These are phyloP conservation scores for Strigomonas culicis DNA, from an alignment of 208 protist species.

Conservation along the genomic window DNA sequence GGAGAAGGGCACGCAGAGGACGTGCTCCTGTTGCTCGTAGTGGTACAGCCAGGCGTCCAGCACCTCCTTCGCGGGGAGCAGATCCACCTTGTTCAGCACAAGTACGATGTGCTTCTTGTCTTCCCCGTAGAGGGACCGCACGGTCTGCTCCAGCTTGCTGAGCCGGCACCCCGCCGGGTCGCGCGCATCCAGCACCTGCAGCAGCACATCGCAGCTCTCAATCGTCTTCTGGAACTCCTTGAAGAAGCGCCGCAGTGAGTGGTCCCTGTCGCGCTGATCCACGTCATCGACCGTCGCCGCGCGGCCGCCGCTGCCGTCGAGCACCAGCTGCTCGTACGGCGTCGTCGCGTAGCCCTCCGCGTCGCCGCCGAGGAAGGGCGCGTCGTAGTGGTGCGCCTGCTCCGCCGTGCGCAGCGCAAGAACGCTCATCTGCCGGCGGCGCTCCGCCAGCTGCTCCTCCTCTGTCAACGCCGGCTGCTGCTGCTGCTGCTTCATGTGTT, in stretches of 20 bases:
- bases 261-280: conserved; percentile 46
- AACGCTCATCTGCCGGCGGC: conserved; percentile 62
- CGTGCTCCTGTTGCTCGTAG: conserved; percentile 76
- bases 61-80: conserved; percentile 93
- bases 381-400: conserved; percentile 73
- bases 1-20: conserved; percentile 84
- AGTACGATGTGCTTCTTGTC: conserved; percentile 93
- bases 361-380: conserved; percentile 21
- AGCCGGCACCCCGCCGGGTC: conserved; percentile 97
- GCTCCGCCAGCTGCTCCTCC: conserved; percentile 40
- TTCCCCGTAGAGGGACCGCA: conserved; percentile 86
- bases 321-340: conserved; percentile 12
- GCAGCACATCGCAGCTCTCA: conserved; percentile 94
- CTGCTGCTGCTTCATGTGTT: not conserved
- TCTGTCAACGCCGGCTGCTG: not conserved
- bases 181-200: conserved; percentile 97
- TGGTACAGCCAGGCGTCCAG: conserved; percentile 82
- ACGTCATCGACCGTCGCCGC: conserved; percentile 39
- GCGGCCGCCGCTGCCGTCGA: conserved; percentile 15
- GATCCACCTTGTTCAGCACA: conserved; percentile 98
- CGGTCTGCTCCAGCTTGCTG: conserved; percentile 89
- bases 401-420: conserved; percentile 72
- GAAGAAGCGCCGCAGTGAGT: conserved; percentile 83
- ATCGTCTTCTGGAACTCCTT: conserved; percentile 92
- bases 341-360: not conserved